phyloP scores from a whole-genome alignment of 352 stramenopile genomes.

The Phytophthora cactorum region DNA sequence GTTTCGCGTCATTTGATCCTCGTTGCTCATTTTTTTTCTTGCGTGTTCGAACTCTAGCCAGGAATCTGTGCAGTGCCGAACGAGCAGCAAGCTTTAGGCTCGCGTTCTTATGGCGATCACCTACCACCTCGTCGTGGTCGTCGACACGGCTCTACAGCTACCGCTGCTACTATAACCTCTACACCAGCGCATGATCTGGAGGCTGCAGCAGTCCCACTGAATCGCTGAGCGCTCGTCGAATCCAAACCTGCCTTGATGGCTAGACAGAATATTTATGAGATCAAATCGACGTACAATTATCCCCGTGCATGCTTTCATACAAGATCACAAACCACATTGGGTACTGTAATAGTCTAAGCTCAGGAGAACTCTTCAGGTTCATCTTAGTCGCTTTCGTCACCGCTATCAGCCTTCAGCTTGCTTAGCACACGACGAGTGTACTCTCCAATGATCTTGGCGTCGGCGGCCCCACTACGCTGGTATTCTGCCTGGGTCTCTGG shows the following conservation, averaged over 20 bases:
- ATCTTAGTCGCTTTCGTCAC: slow-evolving; percentile 77
- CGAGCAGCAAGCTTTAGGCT: slow-evolving; percentile 59
- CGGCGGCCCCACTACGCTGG: slow-evolving; percentile 50
- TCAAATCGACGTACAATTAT: slow-evolving; percentile 33
- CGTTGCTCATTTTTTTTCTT: slow-evolving; percentile 16
- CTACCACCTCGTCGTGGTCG: slow-evolving; percentile 29
- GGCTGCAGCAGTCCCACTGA: slow-evolving; percentile 28
- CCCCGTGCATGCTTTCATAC: slow-evolving; percentile 12
- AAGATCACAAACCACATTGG: slow-evolving; percentile 12
- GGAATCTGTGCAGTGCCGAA: slow-evolving; percentile 78
- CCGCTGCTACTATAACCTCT: slow-evolving; percentile 18
- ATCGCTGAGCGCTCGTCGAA: slow-evolving; percentile 20
- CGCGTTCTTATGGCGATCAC: slow-evolving; percentile 33
- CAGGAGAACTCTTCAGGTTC: neutral
- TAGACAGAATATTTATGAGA: slow-evolving; percentile 8
- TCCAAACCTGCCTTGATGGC: neutral
- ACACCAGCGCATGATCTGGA: slow-evolving; percentile 31
- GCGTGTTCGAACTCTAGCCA: slow-evolving; percentile 42
- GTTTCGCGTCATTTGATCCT: neutral
- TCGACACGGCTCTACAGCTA: slow-evolving; percentile 20
- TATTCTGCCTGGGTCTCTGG: slow-evolving; percentile 84
- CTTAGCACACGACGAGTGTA: slow-evolving; percentile 87
- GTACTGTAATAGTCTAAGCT: slow-evolving; percentile 15
- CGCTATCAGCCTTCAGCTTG: slow-evolving; percentile 88
- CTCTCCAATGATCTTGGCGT: slow-evolving; percentile 88